Base-by-base conservation (phyloP, 148 eudicot genomes). In the Hydrangea macrophylla region DNA sequence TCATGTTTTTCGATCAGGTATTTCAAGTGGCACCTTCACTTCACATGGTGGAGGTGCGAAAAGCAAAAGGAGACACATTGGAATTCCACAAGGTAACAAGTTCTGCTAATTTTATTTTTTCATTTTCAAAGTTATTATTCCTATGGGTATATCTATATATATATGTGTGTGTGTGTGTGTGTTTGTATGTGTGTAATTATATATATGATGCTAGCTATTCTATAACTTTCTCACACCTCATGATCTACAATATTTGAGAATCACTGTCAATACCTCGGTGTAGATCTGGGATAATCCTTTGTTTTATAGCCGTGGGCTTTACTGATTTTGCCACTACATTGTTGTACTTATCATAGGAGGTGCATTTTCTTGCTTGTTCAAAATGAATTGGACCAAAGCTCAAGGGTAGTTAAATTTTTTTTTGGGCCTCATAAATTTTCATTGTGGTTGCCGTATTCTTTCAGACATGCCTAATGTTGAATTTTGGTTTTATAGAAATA, bases 1-100 rank as follows among this genome's bases (percentile, higher is more conserved):
- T 33, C 56, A 18, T n/a, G 17, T 75, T 36, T 42, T 58, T 62
- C 18, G 20, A 60, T 64, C 75, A 94, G 98, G 84, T 94, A 44
- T 87, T 94, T 79, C 96, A 94, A 94, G 89, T 94, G 30, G 97
- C 89, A 60, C 99, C 99, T 40, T 90, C 99, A 59, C 88, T 94
- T 68, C 99, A 94, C 85, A 79, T 94, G 85, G 99, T 94, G 23
- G 96, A 94, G 76, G 82, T 94, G 63, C 84, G 96, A 58, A 94
- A 94, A 78, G 89, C 99, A 44, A 94, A 90, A 74, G 99, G 99
- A 62, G 99, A 94, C 78, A 94, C 99, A 68, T 81, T 94, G 71
- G 99, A 94, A 62, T 94, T 94, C 73, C 99, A 94, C 68, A 94
- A 88, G 99, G 99, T 88, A 74, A 7, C 33, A 9, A 53, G 40